Conservation (phyloP, 306 rosid species). For the Inga leiocalycina region DNA sequence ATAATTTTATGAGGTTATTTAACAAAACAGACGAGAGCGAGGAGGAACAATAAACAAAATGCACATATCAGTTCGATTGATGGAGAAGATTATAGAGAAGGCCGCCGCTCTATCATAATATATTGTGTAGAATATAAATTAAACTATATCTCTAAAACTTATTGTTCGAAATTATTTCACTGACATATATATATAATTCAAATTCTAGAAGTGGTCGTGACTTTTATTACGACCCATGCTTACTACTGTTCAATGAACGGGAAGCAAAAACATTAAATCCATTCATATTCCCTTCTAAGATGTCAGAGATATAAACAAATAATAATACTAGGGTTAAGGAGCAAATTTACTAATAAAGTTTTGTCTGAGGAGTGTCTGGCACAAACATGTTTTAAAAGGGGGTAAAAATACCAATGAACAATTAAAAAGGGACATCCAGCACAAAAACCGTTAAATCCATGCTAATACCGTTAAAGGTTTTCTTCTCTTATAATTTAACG, state of each 20-base stretch:
- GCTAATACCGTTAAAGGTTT: no score
- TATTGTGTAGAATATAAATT: not conserved
- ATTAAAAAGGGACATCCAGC: no score
- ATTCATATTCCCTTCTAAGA: not conserved
- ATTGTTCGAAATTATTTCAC: not conserved
- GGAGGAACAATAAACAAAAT: not conserved
- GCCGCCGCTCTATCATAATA: not conserved
- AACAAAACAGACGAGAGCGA: not conserved
- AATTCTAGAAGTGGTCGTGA: not conserved
- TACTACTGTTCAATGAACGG: not conserved
- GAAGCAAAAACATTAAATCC: not conserved
- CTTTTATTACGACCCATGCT: slow-evolving; percentile 1
- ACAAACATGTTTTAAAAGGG: no score
- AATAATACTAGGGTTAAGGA: no score
- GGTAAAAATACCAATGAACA: no score
- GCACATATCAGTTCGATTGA: not conserved
- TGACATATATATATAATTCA: no score
- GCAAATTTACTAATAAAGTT: no score
- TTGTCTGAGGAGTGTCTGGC: no score
- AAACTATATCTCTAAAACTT: not conserved
- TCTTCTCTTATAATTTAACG: no score
- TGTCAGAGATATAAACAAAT: not conserved
- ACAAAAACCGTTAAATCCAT: no score
- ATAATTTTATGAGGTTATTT: not conserved
- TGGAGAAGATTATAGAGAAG: not conserved